These are phyloP conservation scores for Nicotiana rustica DNA, from an alignment of 305 asterid species.

Conservation along the genomic window DNA sequence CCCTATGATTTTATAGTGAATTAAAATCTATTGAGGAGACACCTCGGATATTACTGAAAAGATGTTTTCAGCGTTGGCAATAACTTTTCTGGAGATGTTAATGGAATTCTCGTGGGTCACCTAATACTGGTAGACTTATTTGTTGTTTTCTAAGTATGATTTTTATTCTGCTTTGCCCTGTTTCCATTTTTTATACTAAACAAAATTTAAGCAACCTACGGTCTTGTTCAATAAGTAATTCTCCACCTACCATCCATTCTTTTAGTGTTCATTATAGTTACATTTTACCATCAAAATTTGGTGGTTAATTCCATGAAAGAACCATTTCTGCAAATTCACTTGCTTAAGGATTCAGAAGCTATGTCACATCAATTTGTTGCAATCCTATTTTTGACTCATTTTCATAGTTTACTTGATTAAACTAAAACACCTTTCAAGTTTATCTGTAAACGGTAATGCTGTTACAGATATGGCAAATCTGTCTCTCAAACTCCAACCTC, in stretches of 20 bases:
- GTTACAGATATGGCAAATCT: not conserved
- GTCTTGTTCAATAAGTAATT: not conserved
- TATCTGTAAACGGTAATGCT: not conserved
- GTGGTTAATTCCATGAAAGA: not conserved
- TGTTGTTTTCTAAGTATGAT: not conserved
- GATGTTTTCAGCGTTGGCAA: not conserved
- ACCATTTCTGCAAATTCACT: slow-evolving; percentile 4
- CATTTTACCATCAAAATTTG: slow-evolving; percentile 17
- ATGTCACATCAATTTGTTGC: slow-evolving; percentile 27
- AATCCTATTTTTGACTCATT: slow-evolving; percentile 22
- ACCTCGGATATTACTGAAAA: slow-evolving; percentile 4
- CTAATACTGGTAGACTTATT: not conserved
- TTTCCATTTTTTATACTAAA: not conserved
- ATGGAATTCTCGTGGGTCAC: not conserved
- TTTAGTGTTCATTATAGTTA: not conserved
- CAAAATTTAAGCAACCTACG: not conserved
- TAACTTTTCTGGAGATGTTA: slow-evolving; percentile 16
- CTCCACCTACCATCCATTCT: slow-evolving; percentile 24
- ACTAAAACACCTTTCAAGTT: not conserved
- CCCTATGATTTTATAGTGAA: not conserved
- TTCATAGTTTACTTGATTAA: not conserved
- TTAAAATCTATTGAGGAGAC: not conserved
- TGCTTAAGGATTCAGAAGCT: slow-evolving; percentile 26
- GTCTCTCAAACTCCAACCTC: not conserved
- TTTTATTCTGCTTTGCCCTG: not conserved